Evolutionary conservation across 2,329 filamentous ascomycete species (phyloP), one percentile per base, ranked within the genome.

Genomic region (Fusarium kyushuense): DNA sequence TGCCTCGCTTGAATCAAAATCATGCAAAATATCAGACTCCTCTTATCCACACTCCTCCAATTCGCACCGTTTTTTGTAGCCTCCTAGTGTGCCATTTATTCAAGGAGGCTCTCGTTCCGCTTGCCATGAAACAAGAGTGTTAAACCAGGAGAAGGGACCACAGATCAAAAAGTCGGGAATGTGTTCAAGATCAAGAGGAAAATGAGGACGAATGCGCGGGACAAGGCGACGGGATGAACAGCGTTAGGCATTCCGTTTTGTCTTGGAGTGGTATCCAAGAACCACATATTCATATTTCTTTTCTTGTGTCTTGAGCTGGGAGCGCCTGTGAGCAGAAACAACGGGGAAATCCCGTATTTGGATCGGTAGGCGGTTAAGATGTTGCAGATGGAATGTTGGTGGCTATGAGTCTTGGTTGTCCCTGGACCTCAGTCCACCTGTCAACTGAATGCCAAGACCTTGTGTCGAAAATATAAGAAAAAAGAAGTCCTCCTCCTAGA

Each of bases 401-500:
- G 41, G 48, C 38, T 54, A 53, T 53, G 38, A 32, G 27, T 38
- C 29, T 25, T 47, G 38, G 21, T 33, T 52, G 21, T 33, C 35
- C 63, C 40, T 40, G 43, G 21, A 38, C 51, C 43, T 42, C 51
- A 19, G 16, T 60, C 38, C 29, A 38, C 33, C 25, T 42, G 29
- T 54, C 48, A 47, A 38, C 54, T 48, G 46, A 38, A 25, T 27
- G 42, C 30, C 49, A 47, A 38, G 53, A 25, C 41, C 40, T 40
- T 21, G 47, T 40, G 52, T 52, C 25, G 27, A 58, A 59, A 45
- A n/a, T 54, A 27, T 57, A 45, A 63, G 54, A 58, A 48, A 54
- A 58, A 58, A 58, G 42, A 66, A 54, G 38, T 52, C 62, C 49
- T 69, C 55, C 66, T 68, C 62, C 56, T 47, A 27, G 41, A 62